Conservation (phyloP, 2,329 filamentous ascomycete genomes). For the Fusarium euwallaceae region DNA sequence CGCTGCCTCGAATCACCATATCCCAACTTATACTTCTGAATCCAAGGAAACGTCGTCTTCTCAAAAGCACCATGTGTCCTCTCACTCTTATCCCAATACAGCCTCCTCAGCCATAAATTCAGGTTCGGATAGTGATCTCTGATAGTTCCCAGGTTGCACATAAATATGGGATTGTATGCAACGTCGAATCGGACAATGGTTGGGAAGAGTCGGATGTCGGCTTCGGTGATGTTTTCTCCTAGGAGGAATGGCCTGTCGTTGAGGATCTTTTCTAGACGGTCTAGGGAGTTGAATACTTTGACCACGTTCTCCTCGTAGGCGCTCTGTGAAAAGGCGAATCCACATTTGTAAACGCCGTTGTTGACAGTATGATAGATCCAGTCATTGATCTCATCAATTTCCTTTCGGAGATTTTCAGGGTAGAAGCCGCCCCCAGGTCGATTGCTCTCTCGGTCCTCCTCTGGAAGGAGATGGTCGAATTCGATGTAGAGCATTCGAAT, state of each 20-base stretch:
- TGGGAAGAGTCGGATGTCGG: slow-evolving; percentile 76
- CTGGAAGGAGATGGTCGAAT: slow-evolving; percentile 73
- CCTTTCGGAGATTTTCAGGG: slow-evolving; percentile 61
- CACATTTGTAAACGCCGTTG: slow-evolving; percentile 67
- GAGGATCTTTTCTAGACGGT: slow-evolving; percentile 72
- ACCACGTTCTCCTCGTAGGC: slow-evolving; percentile 74
- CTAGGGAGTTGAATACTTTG: slow-evolving; percentile 73
- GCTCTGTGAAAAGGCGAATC: slow-evolving; percentile 75
- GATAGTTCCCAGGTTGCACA: slow-evolving; percentile 74
- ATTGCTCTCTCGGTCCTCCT: slow-evolving; percentile 64
- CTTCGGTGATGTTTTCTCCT: slow-evolving; percentile 74
- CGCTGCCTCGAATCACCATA: slow-evolving; percentile 47
- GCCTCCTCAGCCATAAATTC: slow-evolving; percentile 75
- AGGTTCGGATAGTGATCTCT: slow-evolving; percentile 74
- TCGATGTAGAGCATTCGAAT: slow-evolving; percentile 85
- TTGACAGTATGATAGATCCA: slow-evolving; percentile 73
- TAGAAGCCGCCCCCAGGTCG: slow-evolving; percentile 68
- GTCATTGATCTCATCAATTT: slow-evolving; percentile 76
- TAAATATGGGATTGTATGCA: slow-evolving; percentile 76
- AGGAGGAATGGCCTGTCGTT: slow-evolving; percentile 69
- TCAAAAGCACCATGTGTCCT: slow-evolving; percentile 70
- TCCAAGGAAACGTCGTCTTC: slow-evolving; percentile 73
- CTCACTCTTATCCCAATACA: slow-evolving; percentile 75
- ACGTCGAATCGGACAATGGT: slow-evolving; percentile 78
- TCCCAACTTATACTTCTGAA: slow-evolving; percentile 47